Base-by-base conservation (phyloP, 305 asterid species). In the Fraxinus dipetala region DNA sequence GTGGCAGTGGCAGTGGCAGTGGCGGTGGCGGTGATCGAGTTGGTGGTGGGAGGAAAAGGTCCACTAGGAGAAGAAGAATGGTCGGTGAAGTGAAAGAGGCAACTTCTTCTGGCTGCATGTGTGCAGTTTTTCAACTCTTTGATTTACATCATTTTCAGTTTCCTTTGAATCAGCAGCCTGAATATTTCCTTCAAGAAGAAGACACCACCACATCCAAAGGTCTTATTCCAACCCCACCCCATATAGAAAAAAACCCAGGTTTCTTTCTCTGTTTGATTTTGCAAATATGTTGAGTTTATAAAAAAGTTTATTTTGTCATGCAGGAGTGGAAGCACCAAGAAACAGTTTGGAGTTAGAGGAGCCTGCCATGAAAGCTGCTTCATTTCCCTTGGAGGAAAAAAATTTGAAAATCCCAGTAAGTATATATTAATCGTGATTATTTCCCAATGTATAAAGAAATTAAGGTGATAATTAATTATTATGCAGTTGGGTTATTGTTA, bases 311-410 rank as follows among this genome's bases (percentile, higher is more conserved):
- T 79, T 34, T n/a, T 51, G 10, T 30, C 63, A 59, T 83, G 86
- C 90, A 92, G 98, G 95, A 48, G 45, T 90, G 11, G 97, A 91
- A 77, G 98, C 98, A 48, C 98, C 98, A 77, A 92, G 98, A 82
- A 95, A 95, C 87, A 95, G 97, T 85, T 86, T 93, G 93, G 98
- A 95, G 67, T 14, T 87, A 61, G 93, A 84, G 18, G 91, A 87
- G 79, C 79, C 86, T 32, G 83, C 84, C 82, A 83, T 72, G 14
- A 45, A 79, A 59, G 83, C 84, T 28, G 72, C 83, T 80, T 77
- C 87, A 18, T n/a, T 26, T 70, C 40, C 84, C 18, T 67, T 65
- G 9, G 76, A 84, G 82, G 88, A 88, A 45, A 77, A 83, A 70
- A 72, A 81, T 78, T 86, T 91, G 84, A 91, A 87, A 61, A 87